These are phyloP conservation scores for Aspergillus proliferans DNA, from an alignment of 2,329 filamentous ascomycete species.

Conservation along the genomic window DNA sequence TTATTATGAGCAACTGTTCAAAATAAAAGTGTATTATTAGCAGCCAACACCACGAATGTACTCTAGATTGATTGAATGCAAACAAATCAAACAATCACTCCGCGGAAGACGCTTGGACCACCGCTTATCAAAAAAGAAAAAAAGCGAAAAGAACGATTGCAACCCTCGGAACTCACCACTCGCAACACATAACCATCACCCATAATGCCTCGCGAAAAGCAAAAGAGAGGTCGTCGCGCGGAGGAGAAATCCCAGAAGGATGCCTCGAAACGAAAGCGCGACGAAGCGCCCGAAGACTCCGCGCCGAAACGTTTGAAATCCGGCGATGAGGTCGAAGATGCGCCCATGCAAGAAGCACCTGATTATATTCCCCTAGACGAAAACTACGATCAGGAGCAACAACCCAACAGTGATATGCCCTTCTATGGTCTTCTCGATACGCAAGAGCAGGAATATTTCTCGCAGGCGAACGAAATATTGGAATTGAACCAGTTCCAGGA, in stretches of 20 bases:
- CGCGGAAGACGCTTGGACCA: conserved; percentile 29
- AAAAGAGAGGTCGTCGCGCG: conserved; percentile 42
- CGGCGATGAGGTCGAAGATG: conserved; percentile 12
- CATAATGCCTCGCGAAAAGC: conserved; percentile 42
- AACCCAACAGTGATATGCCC: conserved; percentile 49
- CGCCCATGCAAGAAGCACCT: conserved; percentile 14
- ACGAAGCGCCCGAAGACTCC: conserved; percentile 27
- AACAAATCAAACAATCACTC: conserved; percentile 23
- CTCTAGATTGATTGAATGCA: conserved; percentile 15
- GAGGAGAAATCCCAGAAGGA: conserved; percentile 36
- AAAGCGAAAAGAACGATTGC: conserved; percentile 17
- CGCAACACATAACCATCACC: conserved; percentile 6
- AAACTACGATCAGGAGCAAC: conserved; percentile 19
- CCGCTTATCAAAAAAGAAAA: conserved; percentile 27
- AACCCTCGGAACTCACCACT: not conserved
- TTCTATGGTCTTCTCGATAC: conserved; percentile 93
- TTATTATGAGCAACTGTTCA: not conserved
- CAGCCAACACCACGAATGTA: not conserved
- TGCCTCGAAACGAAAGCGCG: conserved; percentile 31
- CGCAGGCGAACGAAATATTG: conserved; percentile 79
- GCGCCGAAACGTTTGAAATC: conserved; percentile 36
- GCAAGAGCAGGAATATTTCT: conserved; percentile 93
- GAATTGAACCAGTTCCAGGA: conserved; percentile 82
- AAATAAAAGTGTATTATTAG: not conserved
- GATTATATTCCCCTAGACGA: conserved; percentile 36